Evolutionary conservation across 2,329 filamentous ascomycete species (phyloP).

Genomic region (Hirsutella thompsonii): DNA sequence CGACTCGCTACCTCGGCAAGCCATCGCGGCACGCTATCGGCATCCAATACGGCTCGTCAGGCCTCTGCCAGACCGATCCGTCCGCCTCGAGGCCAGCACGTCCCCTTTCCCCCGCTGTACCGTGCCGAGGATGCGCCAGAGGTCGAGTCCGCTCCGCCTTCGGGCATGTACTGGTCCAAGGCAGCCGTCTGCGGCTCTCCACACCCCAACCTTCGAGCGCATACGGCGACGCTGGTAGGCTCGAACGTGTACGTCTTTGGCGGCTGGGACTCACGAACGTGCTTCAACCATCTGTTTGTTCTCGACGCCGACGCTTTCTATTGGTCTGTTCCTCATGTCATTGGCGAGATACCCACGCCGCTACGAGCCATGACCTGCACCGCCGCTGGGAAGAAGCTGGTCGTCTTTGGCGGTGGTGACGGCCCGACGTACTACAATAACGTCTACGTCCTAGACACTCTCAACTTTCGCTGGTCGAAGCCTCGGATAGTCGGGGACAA

Average conservation of each 20-base stretch:
- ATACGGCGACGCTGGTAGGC: constrained; percentile 53
- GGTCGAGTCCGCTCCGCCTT: constrained; percentile 49
- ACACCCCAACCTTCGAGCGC: constrained; percentile 49
- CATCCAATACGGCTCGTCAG: constrained; percentile 6
- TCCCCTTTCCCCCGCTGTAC: constrained; percentile 42
- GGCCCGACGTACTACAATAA: constrained; percentile 61
- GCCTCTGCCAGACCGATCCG: constrained; percentile 8
- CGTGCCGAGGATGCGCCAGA: constrained; percentile 43
- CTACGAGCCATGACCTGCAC: constrained; percentile 61
- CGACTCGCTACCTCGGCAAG: constrained; percentile 3
- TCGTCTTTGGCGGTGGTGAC: constrained; percentile 58
- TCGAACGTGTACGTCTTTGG: constrained; percentile 58
- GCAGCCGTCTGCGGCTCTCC: constrained; percentile 50
- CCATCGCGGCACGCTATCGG: constrained; percentile 10
- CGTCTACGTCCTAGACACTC: constrained; percentile 58
- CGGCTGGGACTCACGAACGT: constrained; percentile 52
- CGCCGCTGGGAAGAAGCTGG: constrained; percentile 56
- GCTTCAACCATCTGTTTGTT: constrained; percentile 58
- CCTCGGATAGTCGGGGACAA: constrained; percentile 46
- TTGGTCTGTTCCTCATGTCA: constrained; percentile 53
- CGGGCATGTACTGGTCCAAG: constrained; percentile 61
- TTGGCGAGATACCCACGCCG: constrained; percentile 51
- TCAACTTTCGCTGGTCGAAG: constrained; percentile 54
- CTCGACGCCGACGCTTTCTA: constrained; percentile 58
- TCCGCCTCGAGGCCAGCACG: constrained; percentile 26